A percentile compares a stretch with the other conserved stretches of the same genome.
These are phyloP conservation scores for Lodderomyces elongisporus DNA, from an alignment of 1,139 yeast genomes.

Conservation along the genomic window DNA sequence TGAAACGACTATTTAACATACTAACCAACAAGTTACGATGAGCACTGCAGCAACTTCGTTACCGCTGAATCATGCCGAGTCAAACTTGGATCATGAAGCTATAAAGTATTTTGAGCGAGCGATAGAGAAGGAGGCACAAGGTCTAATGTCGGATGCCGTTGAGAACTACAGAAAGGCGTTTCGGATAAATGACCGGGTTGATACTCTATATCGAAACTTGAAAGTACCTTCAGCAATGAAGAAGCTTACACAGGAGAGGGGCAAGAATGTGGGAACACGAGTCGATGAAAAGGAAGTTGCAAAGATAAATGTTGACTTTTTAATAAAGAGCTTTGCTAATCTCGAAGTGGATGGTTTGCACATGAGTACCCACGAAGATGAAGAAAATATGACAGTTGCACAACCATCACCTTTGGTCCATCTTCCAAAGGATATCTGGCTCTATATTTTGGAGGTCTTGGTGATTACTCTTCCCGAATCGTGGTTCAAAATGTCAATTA, in stretches of 20 bases:
- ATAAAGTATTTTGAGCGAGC: slow-evolving; percentile 64
- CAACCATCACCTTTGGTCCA: slow-evolving; percentile 51
- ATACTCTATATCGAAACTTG: slow-evolving; percentile 55
- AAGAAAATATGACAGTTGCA: slow-evolving; percentile 22
- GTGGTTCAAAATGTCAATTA: slow-evolving; percentile 60
- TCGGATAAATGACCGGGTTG: slow-evolving; percentile 63
- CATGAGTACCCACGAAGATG: slow-evolving; percentile 23
- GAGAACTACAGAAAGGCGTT: slow-evolving; percentile 68
- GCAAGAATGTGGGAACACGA: slow-evolving; percentile 24
- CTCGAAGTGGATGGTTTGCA: slow-evolving; percentile 17
- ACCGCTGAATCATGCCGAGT: neutral
- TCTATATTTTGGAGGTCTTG: slow-evolving; percentile 49
- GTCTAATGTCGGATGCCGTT: slow-evolving; percentile 78
- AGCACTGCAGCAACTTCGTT: neutral
- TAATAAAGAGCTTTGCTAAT: slow-evolving; percentile 28
- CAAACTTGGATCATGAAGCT: slow-evolving; percentile 36
- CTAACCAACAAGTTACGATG: too few relatives aligned
- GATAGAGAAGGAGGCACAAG: slow-evolving; percentile 64
- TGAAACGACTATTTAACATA: too few relatives aligned
- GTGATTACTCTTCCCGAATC: slow-evolving; percentile 52
- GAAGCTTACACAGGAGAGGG: slow-evolving; percentile 23
- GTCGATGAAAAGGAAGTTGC: slow-evolving; percentile 31
- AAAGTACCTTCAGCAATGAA: slow-evolving; percentile 31
- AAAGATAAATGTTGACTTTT: slow-evolving; percentile 33
- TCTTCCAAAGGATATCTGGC: slow-evolving; percentile 64